A percentile compares a stretch with the other conserved stretches of the same genome.
phyloP scores from a whole-genome alignment of 768 basidiomycete species.

The Xerocomus potaroensis region DNA sequence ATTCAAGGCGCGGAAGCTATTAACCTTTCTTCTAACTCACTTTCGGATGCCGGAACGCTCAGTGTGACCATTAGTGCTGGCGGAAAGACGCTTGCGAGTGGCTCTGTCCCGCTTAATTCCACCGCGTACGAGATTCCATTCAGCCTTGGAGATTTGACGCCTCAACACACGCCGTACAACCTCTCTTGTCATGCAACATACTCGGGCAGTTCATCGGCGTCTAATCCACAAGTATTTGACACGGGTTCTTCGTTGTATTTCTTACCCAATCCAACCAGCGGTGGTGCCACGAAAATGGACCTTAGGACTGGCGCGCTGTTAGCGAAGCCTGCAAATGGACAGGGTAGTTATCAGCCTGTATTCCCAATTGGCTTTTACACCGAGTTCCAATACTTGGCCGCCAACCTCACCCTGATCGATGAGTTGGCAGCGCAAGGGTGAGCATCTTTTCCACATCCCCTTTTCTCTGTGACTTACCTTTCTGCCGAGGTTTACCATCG shows the following conservation, averaged over 20 bases:
- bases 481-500: conserved; percentile 20
- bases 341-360: conserved; percentile 46
- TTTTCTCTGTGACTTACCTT: not conserved
- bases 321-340: conserved; percentile 46
- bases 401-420: conserved; percentile 24
- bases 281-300: conserved; percentile 58
- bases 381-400: conserved; percentile 33
- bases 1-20: conserved; percentile 45
- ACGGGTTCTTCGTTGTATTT: conserved; percentile 43
- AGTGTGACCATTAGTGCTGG: conserved; percentile 42
- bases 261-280: conserved; percentile 43
- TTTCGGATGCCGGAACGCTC: conserved; percentile 28
- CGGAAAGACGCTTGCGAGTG: conserved; percentile 41
- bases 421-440: conserved; percentile 30
- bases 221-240: conserved; percentile 36
- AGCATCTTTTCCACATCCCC: conserved; percentile 1
- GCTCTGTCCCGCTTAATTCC: conserved; percentile 47
- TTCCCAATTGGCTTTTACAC: conserved; percentile 44
- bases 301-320: conserved; percentile 52
- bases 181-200: conserved; percentile 27
- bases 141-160: conserved; percentile 40
- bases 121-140: conserved; percentile 47
- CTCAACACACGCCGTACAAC: conserved; percentile 32
- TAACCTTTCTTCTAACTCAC: conserved; percentile 26
- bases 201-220: conserved; percentile 24